A percentile compares a stretch with the other conserved stretches of the same genome.
Conservation (phyloP, 116 monocot species). For the Papilionanthe hybrid region DNA sequence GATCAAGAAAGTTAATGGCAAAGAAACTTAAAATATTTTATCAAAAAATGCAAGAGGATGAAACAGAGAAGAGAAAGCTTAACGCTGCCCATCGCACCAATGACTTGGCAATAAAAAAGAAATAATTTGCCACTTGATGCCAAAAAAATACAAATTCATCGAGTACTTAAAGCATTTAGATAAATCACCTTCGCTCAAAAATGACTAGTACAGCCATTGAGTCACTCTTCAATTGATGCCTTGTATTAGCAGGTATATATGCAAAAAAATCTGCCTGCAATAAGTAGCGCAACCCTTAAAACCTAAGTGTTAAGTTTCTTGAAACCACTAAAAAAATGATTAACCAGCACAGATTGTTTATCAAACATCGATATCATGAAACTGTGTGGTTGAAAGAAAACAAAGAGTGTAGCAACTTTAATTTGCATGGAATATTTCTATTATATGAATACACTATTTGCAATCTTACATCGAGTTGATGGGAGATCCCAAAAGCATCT, state of each 20-base stretch:
- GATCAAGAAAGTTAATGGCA: not conserved
- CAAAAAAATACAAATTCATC: not conserved
- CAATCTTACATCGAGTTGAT: constrained; percentile 45
- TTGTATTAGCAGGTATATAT: constrained; percentile 58
- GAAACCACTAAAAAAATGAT: not conserved
- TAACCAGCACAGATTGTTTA: not conserved
- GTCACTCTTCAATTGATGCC: constrained; percentile 40
- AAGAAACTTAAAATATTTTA: not conserved
- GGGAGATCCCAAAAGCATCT: constrained; percentile 34
- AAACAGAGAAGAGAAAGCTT: not conserved
- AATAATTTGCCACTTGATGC: not conserved
- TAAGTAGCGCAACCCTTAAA: not conserved
- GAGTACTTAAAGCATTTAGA: not conserved
- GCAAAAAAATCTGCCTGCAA: constrained; percentile 73
- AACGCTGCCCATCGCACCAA: not conserved
- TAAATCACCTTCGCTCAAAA: constrained; percentile 58
- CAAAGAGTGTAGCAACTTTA: not conserved
- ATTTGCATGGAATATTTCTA: not conserved
- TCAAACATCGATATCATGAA: not conserved
- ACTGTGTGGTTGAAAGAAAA: not conserved
- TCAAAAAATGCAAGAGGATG: not conserved
- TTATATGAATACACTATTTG: not conserved
- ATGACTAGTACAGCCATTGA: constrained; percentile 42
- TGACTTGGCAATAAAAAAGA: not conserved
- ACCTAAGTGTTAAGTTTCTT: not conserved